A percentile compares a stretch with the other conserved stretches of the same genome.
Evolutionary conservation across 306 rosid species (phyloP).

Genomic region (Urtica urens): DNA sequence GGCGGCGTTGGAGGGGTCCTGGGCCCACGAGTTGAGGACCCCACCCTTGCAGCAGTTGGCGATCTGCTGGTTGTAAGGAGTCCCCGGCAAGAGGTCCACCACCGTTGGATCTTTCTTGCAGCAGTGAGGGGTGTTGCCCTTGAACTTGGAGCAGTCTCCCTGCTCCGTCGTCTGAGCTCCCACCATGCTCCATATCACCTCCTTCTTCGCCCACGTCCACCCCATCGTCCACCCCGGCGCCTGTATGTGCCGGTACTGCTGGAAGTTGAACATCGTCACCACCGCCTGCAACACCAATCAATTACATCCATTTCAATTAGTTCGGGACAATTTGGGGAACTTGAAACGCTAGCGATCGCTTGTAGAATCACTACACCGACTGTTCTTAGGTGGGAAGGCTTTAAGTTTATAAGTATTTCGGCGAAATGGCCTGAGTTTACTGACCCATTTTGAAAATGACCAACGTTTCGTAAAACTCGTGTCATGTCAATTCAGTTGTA

Average conservation of each 20-base stretch:
- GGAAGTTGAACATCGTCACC: conserved; percentile 91
- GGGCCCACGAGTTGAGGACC: conserved; percentile 67
- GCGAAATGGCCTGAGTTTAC: no score
- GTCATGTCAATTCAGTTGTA: no score
- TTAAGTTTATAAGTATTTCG: no score
- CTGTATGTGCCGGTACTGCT: conserved; percentile 87
- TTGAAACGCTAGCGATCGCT: no score
- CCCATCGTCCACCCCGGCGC: conserved; percentile 85
- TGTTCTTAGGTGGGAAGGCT: no score
- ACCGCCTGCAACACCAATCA: no score
- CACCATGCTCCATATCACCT: conserved; percentile 89
- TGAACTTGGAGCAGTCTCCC: conserved; percentile 86
- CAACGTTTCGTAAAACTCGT: no score
- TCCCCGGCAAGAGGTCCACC: conserved; percentile 86
- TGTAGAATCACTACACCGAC: no score
- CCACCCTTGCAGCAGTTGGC: conserved; percentile 98
- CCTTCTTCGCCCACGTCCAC: conserved; percentile 98
- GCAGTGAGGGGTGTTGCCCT: conserved; percentile 74
- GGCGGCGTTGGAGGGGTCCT: conserved; percentile 59
- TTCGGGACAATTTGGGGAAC: no score
- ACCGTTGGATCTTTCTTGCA: conserved; percentile 78
- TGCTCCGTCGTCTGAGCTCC: conserved; percentile 88
- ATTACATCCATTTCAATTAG: no score
- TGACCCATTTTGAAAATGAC: no score
- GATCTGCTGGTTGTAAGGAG: conserved; percentile 88